Evolutionary conservation across 78 protist genomes (phyloP).

Genomic region (Tieghemostelium lacteum): DNA sequence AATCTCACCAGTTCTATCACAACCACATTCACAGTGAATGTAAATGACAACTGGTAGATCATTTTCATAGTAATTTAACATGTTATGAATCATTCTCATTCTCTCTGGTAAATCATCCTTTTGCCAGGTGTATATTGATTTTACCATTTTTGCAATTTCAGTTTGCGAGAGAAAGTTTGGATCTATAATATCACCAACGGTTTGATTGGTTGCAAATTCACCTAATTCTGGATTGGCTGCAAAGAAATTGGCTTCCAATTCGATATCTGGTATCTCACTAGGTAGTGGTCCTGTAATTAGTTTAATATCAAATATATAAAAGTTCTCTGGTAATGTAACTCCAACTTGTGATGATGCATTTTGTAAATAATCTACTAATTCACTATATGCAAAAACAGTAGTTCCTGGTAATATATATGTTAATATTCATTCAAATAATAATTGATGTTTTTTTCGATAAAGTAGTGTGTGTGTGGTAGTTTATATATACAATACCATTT

Average conservation of each 20-base stretch:
- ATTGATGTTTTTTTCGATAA: too few species aligned
- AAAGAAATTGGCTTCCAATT: conserved; percentile 40
- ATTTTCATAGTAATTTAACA: neutral
- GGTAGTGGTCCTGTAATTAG: conserved; percentile 18
- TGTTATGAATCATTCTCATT: conserved; percentile 20
- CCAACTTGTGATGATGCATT: conserved; percentile 16
- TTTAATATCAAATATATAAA: conserved; percentile 57
- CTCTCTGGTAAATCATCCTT: conserved; percentile 47
- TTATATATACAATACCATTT: too few species aligned
- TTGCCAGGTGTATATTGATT: conserved; percentile 29
- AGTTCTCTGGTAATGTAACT: conserved; percentile 31
- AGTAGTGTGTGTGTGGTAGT: neutral
- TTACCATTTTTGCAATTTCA: conserved; percentile 2
- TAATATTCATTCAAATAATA: neutral
- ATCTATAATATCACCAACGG: conserved; percentile 49
- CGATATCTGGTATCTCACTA: conserved; percentile 26
- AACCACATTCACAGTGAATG: conserved; percentile 74
- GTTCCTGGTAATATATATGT: neutral
- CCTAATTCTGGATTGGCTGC: conserved; percentile 47
- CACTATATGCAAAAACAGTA: conserved; percentile 32
- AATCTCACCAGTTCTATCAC: conserved; percentile 72
- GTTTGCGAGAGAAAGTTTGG: conserved; percentile 1
- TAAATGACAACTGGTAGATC: conserved; percentile 33
- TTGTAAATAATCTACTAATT: conserved; percentile 15
- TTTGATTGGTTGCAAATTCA: conserved; percentile 27